Conservation (phyloP, 306 rosid genomes). For the Begonia loranthoides region DNA sequence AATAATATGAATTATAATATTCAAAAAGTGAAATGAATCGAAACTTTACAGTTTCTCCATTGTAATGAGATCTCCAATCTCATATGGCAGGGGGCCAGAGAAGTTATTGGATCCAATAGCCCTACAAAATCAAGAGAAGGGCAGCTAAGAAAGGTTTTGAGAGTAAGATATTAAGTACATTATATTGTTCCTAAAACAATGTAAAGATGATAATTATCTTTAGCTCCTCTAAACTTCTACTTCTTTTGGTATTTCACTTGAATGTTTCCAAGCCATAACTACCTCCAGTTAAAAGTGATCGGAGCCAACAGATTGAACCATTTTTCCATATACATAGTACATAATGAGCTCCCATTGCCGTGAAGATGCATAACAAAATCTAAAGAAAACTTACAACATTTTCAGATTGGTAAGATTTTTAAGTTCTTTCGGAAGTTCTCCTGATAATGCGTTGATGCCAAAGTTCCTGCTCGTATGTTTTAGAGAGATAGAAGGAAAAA, state of each 20-base stretch:
- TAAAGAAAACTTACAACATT: constrained; percentile 30
- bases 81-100: constrained; percentile 60
- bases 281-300: too few relatives aligned
- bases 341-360: too few relatives aligned
- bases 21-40: background rate
- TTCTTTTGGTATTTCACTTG: too few relatives aligned
- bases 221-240: too few relatives aligned
- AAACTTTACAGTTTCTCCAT: constrained; percentile 43
- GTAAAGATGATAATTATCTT: too few relatives aligned
- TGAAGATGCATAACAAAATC: background rate
- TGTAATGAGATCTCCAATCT: constrained; percentile 46
- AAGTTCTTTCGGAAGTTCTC: constrained; percentile 64
- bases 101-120: constrained; percentile 43
- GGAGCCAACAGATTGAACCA: too few relatives aligned
- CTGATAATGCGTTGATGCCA: constrained; percentile 53
- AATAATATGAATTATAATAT: background rate
- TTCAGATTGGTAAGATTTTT: constrained; percentile 35
- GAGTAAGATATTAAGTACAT: too few relatives aligned
- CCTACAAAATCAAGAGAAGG: constrained; percentile 23
- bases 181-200: too few relatives aligned
- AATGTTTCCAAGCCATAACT: too few relatives aligned
- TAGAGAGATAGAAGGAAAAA: constrained; percentile 2
- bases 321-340: too few relatives aligned
- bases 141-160: background rate
- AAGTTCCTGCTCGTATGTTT: constrained; percentile 24